These are phyloP conservation scores for Colletotrichum destructivum DNA, from an alignment of 2,329 filamentous ascomycete genomes.

Conservation along the genomic window DNA sequence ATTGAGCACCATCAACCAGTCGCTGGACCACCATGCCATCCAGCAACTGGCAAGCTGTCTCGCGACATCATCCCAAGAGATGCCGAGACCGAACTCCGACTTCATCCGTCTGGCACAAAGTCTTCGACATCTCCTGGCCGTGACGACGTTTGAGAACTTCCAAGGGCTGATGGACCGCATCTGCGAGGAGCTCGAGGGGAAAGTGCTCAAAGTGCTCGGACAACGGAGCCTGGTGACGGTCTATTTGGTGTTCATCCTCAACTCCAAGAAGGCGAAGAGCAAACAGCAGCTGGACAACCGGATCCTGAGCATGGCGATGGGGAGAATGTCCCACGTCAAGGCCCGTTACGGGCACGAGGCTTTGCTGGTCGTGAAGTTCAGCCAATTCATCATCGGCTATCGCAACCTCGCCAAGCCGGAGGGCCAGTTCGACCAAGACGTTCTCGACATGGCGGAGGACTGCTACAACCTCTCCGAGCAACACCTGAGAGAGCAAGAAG, in stretches of 20 bases:
- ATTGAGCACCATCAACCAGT: slow-evolving; percentile 28
- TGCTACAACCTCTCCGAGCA: slow-evolving; percentile 8
- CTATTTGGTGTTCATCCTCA: slow-evolving; percentile 26
- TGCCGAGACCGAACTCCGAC: slow-evolving; percentile 1
- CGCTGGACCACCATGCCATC: background rate
- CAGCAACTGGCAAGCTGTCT: background rate
- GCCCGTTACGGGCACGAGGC: background rate
- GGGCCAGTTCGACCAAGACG: background rate
- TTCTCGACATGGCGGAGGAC: slow-evolving; percentile 20
- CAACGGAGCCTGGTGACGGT: slow-evolving; percentile 12
- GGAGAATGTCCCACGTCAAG: slow-evolving; percentile 4
- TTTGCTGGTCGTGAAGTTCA: slow-evolving; percentile 23
- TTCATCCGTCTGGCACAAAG: background rate
- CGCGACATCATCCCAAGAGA: background rate
- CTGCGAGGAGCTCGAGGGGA: slow-evolving; percentile 17
- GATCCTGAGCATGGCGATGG: slow-evolving; percentile 1
- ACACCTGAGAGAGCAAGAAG: background rate
- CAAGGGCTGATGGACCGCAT: background rate
- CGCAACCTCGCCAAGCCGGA: slow-evolving; percentile 11
- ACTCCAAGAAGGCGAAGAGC: slow-evolving; percentile 22
- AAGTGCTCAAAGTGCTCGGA: slow-evolving; percentile 17
- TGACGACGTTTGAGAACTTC: background rate
- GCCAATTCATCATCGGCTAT: slow-evolving; percentile 24
- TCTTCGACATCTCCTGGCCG: slow-evolving; percentile 9
- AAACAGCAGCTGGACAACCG: slow-evolving; percentile 5